phyloP scores from a whole-genome alignment of 768 basidiomycete species.

The Auricularia cornea region DNA sequence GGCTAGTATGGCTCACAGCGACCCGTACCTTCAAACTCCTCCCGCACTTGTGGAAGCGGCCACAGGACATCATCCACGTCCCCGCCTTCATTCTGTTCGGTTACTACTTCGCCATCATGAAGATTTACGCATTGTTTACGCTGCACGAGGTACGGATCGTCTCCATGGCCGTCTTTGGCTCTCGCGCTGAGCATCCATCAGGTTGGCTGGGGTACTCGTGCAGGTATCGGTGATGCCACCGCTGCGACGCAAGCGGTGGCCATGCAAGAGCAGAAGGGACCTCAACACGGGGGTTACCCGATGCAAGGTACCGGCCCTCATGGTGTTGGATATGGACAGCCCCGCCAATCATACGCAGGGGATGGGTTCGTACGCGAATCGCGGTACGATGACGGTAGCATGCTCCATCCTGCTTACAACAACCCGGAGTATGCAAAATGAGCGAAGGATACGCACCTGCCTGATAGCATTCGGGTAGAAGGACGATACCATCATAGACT shows the following conservation, averaged over 20 bases:
- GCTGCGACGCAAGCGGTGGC: slow-evolving; percentile 64
- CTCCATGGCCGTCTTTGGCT: not conserved
- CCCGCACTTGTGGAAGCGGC: slow-evolving; percentile 72
- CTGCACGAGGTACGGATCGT: slow-evolving; percentile 65
- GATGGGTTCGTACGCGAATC: not conserved
- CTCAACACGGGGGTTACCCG: not conserved
- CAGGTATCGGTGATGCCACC: slow-evolving; percentile 80
- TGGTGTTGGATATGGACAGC: not conserved
- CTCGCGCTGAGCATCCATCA: slow-evolving; percentile 19
- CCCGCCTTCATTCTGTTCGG: slow-evolving; percentile 87
- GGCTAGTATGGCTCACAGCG: slow-evolving; percentile 61
- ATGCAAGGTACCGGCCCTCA: not conserved
- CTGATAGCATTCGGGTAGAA: not conserved
- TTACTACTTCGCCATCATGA: slow-evolving; percentile 94
- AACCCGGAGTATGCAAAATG: not conserved
- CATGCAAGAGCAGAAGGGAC: slow-evolving; percentile 3
- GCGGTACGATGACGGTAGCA: not conserved
- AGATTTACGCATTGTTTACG: slow-evolving; percentile 82
- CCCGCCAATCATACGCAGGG: not conserved
- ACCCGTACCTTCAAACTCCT: slow-evolving; percentile 65
- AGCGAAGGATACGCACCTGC: not conserved
- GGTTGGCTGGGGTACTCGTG: slow-evolving; percentile 95
- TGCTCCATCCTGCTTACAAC: slow-evolving; percentile 1
- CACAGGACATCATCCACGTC: slow-evolving; percentile 69
- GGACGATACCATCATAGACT: not conserved